phyloP scores from a whole-genome alignment of 192 early-diverging fungal species.

The Podila verticillata region DNA sequence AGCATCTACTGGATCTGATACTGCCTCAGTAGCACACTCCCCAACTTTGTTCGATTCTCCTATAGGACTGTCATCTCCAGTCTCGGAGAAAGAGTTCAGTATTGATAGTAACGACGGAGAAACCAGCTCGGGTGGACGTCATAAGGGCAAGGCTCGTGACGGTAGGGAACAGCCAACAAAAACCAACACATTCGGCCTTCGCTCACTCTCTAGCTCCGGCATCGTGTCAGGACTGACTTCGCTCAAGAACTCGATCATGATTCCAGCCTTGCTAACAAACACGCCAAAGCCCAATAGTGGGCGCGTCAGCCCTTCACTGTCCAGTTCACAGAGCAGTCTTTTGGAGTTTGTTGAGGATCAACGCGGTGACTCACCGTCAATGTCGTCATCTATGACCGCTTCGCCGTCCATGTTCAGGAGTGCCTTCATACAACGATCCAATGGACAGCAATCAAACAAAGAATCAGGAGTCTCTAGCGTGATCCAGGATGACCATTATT shows the following conservation, averaged over 20 bases:
- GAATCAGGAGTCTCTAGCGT: background rate
- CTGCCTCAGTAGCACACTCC: background rate
- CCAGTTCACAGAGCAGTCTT: constrained; percentile 18
- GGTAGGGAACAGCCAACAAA: background rate
- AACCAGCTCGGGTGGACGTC: background rate
- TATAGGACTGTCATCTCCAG: background rate
- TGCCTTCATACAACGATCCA: background rate
- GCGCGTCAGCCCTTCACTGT: background rate
- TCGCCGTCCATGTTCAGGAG: constrained; percentile 24
- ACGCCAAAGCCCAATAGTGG: constrained; percentile 1
- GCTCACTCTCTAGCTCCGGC: constrained; percentile 9
- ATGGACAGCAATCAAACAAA: background rate
- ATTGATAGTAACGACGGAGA: background rate
- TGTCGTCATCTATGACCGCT: constrained; percentile 1
- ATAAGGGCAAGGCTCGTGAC: background rate
- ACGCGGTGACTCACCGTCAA: background rate
- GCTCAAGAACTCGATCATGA: constrained; percentile 52
- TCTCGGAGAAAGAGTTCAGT: background rate
- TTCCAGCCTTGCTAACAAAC: constrained; percentile 22
- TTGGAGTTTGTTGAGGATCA: constrained; percentile 21
- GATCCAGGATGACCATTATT: constrained; percentile 3
- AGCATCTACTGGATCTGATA: background rate
- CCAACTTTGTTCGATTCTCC: background rate
- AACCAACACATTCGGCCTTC: constrained; percentile 16
- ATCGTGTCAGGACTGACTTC: constrained; percentile 41